Evolutionary conservation across 2,329 filamentous ascomycete genomes (phyloP), one percentile per base, ranked within the genome.

Genomic region (Emmonsiellopsis sp.): DNA sequence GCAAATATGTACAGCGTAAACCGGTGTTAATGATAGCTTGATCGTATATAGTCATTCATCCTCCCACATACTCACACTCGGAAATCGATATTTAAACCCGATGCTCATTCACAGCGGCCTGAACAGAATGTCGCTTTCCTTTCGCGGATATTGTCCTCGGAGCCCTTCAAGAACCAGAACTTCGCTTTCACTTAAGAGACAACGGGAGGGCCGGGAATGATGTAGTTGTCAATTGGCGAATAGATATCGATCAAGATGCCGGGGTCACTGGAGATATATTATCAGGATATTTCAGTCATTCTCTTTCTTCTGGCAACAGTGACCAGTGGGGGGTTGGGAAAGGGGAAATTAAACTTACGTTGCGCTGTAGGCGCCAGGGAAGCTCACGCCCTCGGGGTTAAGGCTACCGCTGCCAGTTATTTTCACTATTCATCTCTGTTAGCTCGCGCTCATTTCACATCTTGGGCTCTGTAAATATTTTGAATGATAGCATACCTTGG

Each of bases 361-460:
- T 11, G 56, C 53, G 27, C 52, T 40, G 46, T 55, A 55, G 1
- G 53, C 53, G 7, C 53, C 53, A 7, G 53, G 53, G 49, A 55
- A 55, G 13, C 21, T 52, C 11, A 55, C 53, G 10, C 39, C 32
- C 9, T 52, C 45, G 2, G 53, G 53, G 34, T 34, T 52, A 11
- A 49, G 49, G 8, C 39, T 27, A 9, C 53, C 53, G 39, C 61
- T 69, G 27, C 73, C 73, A n/a, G 72, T 71, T 5, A 65, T 56
- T 32, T 57, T 58, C 49, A 65, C 58, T 47, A 39, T 14, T 72
- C 72, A 7, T 65, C 71, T 45, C 74, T 69, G 13, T 65, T 68
- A 44, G 70, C 63, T 59, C 70, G 68, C 8, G 68, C 66, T 57
- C 68, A n/a, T 72, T n/a, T 67, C 6, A 9, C 13, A 10, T 39